Evolutionary conservation across 2,329 filamentous ascomycete genomes (phyloP).

Genomic region (Trichoderma sp.): DNA sequence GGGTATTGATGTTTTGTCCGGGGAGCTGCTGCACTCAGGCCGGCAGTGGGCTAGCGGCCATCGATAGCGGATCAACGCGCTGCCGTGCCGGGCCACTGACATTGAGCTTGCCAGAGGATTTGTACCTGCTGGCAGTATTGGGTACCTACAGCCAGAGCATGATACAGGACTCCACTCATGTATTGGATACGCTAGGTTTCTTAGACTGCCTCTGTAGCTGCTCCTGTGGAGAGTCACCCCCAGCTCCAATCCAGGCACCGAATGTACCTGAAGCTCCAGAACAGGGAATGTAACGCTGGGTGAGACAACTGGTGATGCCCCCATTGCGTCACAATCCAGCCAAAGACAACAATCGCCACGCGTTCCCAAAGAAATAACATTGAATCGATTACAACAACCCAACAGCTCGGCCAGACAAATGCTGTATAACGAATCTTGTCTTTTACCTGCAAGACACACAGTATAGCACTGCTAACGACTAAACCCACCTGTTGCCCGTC

Average conservation of each 20-base stretch:
- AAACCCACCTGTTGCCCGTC: slow-evolving; percentile 18
- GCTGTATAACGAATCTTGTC: not conserved
- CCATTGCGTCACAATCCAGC: slow-evolving; percentile 24
- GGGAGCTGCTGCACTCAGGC: not conserved
- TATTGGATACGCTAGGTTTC: not conserved
- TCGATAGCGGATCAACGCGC: slow-evolving; percentile 25
- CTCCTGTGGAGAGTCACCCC: not conserved
- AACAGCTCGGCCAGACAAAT: not conserved
- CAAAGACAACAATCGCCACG: slow-evolving; percentile 10
- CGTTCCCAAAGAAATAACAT: slow-evolving; percentile 15
- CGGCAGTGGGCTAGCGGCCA: slow-evolving; percentile 12
- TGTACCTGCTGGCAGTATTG: not conserved
- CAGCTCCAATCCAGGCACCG: slow-evolving; percentile 8
- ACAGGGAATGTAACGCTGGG: slow-evolving; percentile 12
- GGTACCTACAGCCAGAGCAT: not conserved
- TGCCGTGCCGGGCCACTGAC: slow-evolving; percentile 19
- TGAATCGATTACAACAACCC: not conserved
- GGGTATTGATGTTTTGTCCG: slow-evolving; percentile 15
- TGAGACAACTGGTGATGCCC: slow-evolving; percentile 19
- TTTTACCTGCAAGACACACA: not conserved
- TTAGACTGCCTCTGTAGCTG: not conserved
- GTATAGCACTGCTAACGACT: not conserved
- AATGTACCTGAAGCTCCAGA: slow-evolving; percentile 11
- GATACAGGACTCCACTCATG: not conserved
- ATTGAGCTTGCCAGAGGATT: not conserved